phyloP scores from a whole-genome alignment of 2,329 filamentous ascomycete species.

The Cladobotryum mycophilum region DNA sequence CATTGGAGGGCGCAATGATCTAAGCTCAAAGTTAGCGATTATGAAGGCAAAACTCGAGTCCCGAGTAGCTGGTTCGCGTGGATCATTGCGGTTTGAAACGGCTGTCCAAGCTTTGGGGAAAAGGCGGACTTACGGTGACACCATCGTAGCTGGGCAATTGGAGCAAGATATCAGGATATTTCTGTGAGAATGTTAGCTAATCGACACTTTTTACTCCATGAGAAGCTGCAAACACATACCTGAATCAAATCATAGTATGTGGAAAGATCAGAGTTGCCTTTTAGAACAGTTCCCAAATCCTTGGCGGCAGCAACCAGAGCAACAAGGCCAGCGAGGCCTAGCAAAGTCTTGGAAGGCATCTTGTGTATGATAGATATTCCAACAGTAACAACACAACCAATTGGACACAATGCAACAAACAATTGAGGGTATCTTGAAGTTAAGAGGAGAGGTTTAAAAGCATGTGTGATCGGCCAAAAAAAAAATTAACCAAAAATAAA shows the following conservation, averaged over 20 bases:
- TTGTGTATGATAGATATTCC: constrained; percentile 5
- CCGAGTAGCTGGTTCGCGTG: too few species aligned
- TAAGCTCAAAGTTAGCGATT: constrained; percentile 11
- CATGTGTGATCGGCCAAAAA: too few species aligned
- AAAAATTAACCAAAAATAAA: background rate
- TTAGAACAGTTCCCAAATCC: constrained; percentile 35
- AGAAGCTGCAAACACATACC: constrained; percentile 22
- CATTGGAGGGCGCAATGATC: constrained; percentile 53
- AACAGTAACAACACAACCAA: background rate
- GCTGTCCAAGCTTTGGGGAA: too few species aligned
- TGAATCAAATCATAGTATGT: constrained; percentile 39
- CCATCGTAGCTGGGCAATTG: constrained; percentile 38
- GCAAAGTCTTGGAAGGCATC: constrained; percentile 15
- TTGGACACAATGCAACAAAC: background rate
- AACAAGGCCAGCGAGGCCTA: constrained; percentile 19
- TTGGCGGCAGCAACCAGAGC: constrained; percentile 16
- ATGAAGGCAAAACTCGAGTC: too few species aligned
- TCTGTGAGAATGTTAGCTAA: constrained; percentile 21
- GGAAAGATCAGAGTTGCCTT: constrained; percentile 34
- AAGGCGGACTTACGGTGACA: constrained; percentile 33
- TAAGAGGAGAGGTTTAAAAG: background rate
- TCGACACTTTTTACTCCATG: background rate
- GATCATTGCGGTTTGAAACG: too few species aligned
- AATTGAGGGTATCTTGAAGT: background rate
- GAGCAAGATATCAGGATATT: constrained; percentile 40